Evolutionary conservation across 192 early-diverging fungal species (phyloP), one percentile per base, ranked within the genome.

Genomic region (Obelidium mucronatum): DNA sequence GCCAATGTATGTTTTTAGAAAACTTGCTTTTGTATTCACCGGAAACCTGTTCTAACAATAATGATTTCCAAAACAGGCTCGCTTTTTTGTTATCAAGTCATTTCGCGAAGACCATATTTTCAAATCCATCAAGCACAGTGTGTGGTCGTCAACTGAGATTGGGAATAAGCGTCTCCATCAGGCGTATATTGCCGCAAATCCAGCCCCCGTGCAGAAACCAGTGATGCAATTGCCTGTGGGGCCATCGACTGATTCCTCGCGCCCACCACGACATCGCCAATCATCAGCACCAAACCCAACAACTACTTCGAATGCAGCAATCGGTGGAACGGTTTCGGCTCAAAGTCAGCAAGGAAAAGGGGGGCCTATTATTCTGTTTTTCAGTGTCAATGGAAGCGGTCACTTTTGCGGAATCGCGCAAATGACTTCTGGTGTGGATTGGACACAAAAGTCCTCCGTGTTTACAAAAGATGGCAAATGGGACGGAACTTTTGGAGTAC

Each of bases 31-130:
- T n/a, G n/a, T n/a, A n/a, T n/a, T n/a, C n/a, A n/a, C n/a, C n/a
- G n/a, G 30, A 11, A 59, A 6, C 24, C 24, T 11, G 24, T 0
- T 33, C 13, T 0, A 59, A 59, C 0, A 0, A 59, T 48, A 48
- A 48, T 62, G 31, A 15, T 3, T 52, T 26, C 48, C 65, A 15
- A n/a, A 66, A 1, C 67, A 84, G 83, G 81, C 86, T 31, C 65
- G 83, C 8, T 89, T 82, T 72, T 89, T 87, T 75, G 86, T 89
- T 31, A 87, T 89, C 66, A 89, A 89, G 58, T 87, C 86, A 33
- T 84, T 81, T 70, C 84, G 81, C 33, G 80, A 86, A 61, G 77
- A 78, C 75, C 84, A 89, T 75, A 78, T 89, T 28, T 83, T 56
- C 52, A 72, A 72, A 37, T 81, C 82, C 51, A 66, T 86, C 55